Percentiles rank a stretch among this genome's conserved stretches.
These are phyloP conservation scores for Paraleonurus japonicus DNA, from an alignment of 257 asterid genomes.

Conservation along the genomic window DNA sequence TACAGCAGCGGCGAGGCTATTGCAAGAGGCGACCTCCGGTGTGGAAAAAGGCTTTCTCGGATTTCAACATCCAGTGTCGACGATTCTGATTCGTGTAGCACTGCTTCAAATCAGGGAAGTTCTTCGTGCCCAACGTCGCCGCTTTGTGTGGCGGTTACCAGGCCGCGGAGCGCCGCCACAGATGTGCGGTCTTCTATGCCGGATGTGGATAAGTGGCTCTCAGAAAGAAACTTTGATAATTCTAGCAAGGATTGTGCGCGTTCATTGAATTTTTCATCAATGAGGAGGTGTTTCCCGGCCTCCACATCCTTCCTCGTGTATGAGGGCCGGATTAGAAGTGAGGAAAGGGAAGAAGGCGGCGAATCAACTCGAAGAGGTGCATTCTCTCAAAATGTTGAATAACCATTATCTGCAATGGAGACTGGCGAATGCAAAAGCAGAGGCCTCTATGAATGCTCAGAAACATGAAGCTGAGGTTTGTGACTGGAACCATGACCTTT, in stretches of 20 bases:
- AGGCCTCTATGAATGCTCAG: slow-evolving; percentile 44
- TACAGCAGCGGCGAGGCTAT: slow-evolving; percentile 64
- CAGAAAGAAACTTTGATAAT: slow-evolving; percentile 37
- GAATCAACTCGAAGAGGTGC: slow-evolving; percentile 59
- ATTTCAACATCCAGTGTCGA: slow-evolving; percentile 38
- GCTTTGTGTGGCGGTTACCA: slow-evolving; percentile 29
- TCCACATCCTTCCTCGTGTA: slow-evolving; percentile 56
- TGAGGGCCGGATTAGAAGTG: slow-evolving; percentile 44
- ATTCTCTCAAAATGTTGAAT: slow-evolving; percentile 59
- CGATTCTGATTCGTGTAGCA: slow-evolving; percentile 33
- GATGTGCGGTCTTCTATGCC: slow-evolving; percentile 56
- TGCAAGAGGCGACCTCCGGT: slow-evolving; percentile 60
- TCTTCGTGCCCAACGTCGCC: slow-evolving; percentile 67
- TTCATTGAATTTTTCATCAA: slow-evolving; percentile 53
- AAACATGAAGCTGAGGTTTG: slow-evolving; percentile 64
- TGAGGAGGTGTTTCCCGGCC: slow-evolving; percentile 55
- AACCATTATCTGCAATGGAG: slow-evolving; percentile 70
- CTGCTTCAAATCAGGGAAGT: slow-evolving; percentile 34
- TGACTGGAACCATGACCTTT: too few species aligned
- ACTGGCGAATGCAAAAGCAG: slow-evolving; percentile 67
- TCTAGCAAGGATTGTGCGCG: slow-evolving; percentile 42
- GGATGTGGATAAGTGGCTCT: slow-evolving; percentile 53
- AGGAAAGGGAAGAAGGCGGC: slow-evolving; percentile 49
- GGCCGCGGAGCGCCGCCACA: slow-evolving; percentile 30
- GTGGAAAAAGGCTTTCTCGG: slow-evolving; percentile 40